These are phyloP conservation scores for Petasospora rhodanensis DNA, from an alignment of 1,139 yeast species.

Conservation along the genomic window DNA sequence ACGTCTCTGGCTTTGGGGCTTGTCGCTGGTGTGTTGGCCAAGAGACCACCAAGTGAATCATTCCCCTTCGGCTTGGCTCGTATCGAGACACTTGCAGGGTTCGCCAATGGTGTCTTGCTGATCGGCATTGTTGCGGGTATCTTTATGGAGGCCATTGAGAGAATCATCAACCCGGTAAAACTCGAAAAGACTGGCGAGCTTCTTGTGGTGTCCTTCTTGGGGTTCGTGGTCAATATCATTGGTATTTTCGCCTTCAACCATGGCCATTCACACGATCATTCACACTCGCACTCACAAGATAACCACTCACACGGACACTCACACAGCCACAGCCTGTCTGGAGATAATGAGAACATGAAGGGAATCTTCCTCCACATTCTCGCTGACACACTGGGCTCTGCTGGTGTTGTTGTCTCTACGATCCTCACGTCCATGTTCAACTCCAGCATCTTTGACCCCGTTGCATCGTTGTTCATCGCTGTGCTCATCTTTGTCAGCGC, in stretches of 20 bases:
- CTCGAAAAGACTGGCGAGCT: slow-evolving; percentile 82
- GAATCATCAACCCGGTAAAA: slow-evolving; percentile 72
- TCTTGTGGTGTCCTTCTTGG: slow-evolving; percentile 76
- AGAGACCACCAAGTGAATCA: slow-evolving; percentile 56
- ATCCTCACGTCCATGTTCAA: slow-evolving; percentile 52
- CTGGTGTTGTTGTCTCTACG: slow-evolving; percentile 91
- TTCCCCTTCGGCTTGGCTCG: slow-evolving; percentile 85
- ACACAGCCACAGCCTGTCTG: slow-evolving; percentile 14
- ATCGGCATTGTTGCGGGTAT: slow-evolving; percentile 89
- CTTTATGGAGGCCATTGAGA: slow-evolving; percentile 77
- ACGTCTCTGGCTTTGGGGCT: slow-evolving; percentile 85
- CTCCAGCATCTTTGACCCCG: slow-evolving; percentile 73
- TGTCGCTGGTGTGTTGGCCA: slow-evolving; percentile 69
- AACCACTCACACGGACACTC: slow-evolving; percentile 28
- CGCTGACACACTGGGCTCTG: slow-evolving; percentile 96
- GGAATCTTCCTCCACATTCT: slow-evolving; percentile 90
- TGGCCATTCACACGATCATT: slow-evolving; percentile 37
- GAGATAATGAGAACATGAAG: slow-evolving; percentile 76
- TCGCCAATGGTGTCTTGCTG: slow-evolving; percentile 85
- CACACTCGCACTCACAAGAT: slow-evolving; percentile 27
- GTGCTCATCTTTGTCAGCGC: slow-evolving; percentile 75
- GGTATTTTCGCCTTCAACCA: slow-evolving; percentile 95
- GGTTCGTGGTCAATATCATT: slow-evolving; percentile 81
- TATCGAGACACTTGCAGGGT: slow-evolving; percentile 90
- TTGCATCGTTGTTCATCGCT: slow-evolving; percentile 88